phyloP scores from a whole-genome alignment of 441 rosid genomes.

The Raphanus hybrid region DNA sequence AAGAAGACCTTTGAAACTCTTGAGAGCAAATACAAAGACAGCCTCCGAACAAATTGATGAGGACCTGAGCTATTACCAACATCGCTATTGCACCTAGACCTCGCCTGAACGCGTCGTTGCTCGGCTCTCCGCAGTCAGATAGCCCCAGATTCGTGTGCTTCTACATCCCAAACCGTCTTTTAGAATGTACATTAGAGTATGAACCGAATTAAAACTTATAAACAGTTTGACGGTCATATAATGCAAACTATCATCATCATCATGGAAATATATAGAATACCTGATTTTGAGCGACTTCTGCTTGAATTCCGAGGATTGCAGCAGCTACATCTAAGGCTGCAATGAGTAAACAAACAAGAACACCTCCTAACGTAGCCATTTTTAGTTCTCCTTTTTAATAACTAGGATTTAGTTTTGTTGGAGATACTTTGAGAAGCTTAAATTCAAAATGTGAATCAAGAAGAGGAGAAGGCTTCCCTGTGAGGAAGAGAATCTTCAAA shows the following conservation, averaged over 20 bases:
- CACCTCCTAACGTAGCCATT: conserved; percentile 63
- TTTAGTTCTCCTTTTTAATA: conserved; percentile 27
- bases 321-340: conserved; percentile 79
- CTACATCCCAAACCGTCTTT: conserved; percentile 39
- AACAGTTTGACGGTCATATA: neutral
- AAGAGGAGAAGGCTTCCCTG: conserved; percentile 24
- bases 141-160: conserved; percentile 77
- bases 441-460: conserved; percentile 11
- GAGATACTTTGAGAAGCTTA: neutral
- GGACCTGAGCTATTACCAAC: conserved; percentile 63
- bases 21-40: conserved; percentile 79
- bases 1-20: conserved; percentile 67
- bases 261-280: conserved; percentile 37
- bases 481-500: neutral
- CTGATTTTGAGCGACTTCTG: conserved; percentile 83
- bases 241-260: neutral
- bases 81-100: conserved; percentile 74
- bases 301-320: conserved; percentile 82
- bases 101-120: conserved; percentile 75
- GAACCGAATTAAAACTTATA: neutral
- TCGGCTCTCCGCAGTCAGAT: conserved; percentile 86
- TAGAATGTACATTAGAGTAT: neutral
- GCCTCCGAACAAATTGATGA: conserved; percentile 72
- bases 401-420: conserved; percentile 14
- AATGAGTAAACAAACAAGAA: conserved; percentile 70